Evolutionary conservation across 768 basidiomycete genomes (phyloP).

Genomic region (Macrocybe gigantea): DNA sequence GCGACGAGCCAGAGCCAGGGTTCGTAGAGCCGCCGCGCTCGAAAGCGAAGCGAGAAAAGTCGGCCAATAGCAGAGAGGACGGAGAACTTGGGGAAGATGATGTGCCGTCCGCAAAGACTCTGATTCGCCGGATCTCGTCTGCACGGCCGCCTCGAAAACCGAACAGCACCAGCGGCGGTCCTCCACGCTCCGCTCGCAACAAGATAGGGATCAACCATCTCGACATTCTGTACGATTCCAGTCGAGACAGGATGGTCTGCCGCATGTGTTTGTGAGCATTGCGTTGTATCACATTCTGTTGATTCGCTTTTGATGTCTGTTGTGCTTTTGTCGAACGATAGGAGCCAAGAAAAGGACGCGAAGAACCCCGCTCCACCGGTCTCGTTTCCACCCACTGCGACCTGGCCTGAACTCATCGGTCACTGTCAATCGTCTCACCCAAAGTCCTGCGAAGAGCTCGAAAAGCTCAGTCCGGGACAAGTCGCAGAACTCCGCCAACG

Average conservation of each 20-base stretch:
- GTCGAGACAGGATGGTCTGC: slow-evolving; percentile 17
- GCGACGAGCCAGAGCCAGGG: neutral
- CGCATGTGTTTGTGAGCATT: slow-evolving; percentile 22
- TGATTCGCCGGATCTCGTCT: neutral
- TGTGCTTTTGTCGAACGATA: slow-evolving; percentile 1
- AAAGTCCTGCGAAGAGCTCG: slow-evolving; percentile 23
- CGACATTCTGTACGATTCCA: slow-evolving; percentile 22
- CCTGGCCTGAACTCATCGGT: slow-evolving; percentile 24
- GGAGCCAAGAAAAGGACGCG: slow-evolving; percentile 3
- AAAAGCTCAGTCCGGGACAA: slow-evolving; percentile 22
- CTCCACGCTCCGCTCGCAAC: slow-evolving; percentile 4
- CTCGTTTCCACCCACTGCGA: slow-evolving; percentile 19
- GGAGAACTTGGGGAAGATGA: neutral
- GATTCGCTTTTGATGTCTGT: neutral
- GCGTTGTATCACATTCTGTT: slow-evolving; percentile 3
- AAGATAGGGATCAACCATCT: slow-evolving; percentile 26
- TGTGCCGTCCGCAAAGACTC: neutral
- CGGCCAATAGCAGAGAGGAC: neutral
- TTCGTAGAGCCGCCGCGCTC: neutral
- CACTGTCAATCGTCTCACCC: slow-evolving; percentile 26
- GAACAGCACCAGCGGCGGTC: neutral
- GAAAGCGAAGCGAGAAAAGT: neutral
- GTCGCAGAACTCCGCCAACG: slow-evolving; percentile 25
- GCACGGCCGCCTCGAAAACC: neutral
- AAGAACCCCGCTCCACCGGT: slow-evolving; percentile 1